Evolutionary conservation across 2,329 filamentous ascomycete genomes (phyloP), one percentile per base, ranked within the genome.

Genomic region (Neonectria coccinea): DNA sequence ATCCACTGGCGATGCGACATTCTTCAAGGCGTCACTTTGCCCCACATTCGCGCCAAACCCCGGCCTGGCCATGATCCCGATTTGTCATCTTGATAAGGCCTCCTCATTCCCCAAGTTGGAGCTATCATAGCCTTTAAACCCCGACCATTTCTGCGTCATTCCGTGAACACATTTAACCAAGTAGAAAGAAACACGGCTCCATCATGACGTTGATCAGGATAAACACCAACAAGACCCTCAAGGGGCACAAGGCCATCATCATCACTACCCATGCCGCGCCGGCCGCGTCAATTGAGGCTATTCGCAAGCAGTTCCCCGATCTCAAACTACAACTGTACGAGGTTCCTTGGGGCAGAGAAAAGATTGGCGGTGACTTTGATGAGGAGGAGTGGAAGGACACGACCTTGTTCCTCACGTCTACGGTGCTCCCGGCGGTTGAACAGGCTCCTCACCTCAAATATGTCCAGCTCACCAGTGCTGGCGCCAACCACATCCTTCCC

Each of bases 391-490:
- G 84, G 83, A 74, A 78, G 27, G 76, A 81, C 10, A 81, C 82
- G n/a, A 88, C 85, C 0, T 73, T 88, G 6, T 73, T 85, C 18
- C 62, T 86, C 31, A 82, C 83, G 1, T 78, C 81, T 9, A 75
- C 75, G 2, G 69, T 76, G 6, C 72, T 87, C 20, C 85, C 86
- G 1, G 73, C 76, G 0, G 70, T 73, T 5, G 80, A 81, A 8
- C 70, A 79, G 16, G 84, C 81, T 1, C 82, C 83, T 1, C 82
- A 81, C 29, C 73, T 89, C 64, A 78, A 84, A 69, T 83, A 84
- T 54, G 81, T 88, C 18, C 86, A 88, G 75, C 79, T 89, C 7
- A 77, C 80, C 22, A 86, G 82, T 59, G 86, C 86, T 1, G 86
- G 86, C 7, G 83, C 83, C 2, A 86, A 88, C 58, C 80, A 82